phyloP scores from a whole-genome alignment of 768 basidiomycete species.

The Leccinum subgranulosum region DNA sequence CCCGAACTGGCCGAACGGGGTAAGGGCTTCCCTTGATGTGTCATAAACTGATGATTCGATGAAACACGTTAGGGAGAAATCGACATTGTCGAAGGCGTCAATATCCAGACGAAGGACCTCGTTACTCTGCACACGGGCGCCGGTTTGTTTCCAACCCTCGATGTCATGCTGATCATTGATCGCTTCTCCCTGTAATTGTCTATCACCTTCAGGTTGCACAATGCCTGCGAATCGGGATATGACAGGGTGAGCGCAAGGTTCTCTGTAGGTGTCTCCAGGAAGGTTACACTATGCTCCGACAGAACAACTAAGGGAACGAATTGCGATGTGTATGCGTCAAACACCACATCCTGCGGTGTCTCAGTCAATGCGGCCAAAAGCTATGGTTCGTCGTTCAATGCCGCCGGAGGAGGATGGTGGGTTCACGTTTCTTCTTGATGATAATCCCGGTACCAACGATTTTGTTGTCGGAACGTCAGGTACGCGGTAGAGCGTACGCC shows the following conservation, averaged over 20 bases:
- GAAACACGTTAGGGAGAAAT: slow-evolving; percentile 24
- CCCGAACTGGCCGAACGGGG: slow-evolving; percentile 25
- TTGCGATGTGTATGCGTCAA: slow-evolving; percentile 28
- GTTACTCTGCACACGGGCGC: slow-evolving; percentile 30
- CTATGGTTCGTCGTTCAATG: slow-evolving; percentile 36
- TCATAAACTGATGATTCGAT: background rate
- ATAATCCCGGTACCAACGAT: background rate
- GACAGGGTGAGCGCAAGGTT: slow-evolving; percentile 26
- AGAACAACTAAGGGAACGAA: slow-evolving; percentile 25
- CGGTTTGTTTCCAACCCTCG: slow-evolving; percentile 7
- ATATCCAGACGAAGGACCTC: slow-evolving; percentile 23
- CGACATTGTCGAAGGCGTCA: slow-evolving; percentile 36
- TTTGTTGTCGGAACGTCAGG: slow-evolving; percentile 13
- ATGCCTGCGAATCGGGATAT: slow-evolving; percentile 31
- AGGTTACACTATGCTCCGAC: background rate
- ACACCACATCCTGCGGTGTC: slow-evolving; percentile 34
- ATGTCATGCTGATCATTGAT: background rate
- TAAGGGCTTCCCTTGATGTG: background rate
- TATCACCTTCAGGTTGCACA: slow-evolving; percentile 24
- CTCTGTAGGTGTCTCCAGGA: background rate
- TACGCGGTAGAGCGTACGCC: slow-evolving; percentile 36
- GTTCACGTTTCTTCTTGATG: background rate
- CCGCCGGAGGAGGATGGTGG: slow-evolving; percentile 35
- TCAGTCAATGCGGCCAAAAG: slow-evolving; percentile 21
- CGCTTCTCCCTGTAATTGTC: background rate